A percentile compares a stretch with the other conserved stretches of the same genome.
These are phyloP conservation scores for Ampelocalamus luodianensis DNA, from an alignment of 176 grass and related monocot genomes.

Conservation along the genomic window DNA sequence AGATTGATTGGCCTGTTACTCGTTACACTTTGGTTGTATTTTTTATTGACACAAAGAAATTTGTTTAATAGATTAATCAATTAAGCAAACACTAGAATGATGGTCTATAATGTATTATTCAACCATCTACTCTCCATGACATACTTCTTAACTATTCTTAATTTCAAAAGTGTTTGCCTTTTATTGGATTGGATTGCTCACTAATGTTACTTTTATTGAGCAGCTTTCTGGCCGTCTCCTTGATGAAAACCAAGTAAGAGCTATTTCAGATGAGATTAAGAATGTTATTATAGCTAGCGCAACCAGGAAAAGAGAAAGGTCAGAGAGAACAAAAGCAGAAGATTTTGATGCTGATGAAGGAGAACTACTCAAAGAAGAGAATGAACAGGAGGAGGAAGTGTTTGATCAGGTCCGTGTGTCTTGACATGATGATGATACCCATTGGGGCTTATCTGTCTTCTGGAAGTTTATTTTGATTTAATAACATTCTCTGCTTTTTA, in stretches of 20 bases:
- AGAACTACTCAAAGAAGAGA: slow-evolving; percentile 97
- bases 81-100: not conserved
- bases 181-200: slow-evolving; percentile 6
- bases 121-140: not conserved
- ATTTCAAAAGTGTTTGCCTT: not conserved
- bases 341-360: slow-evolving; percentile 99
- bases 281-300: slow-evolving; percentile 97
- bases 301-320: slow-evolving; percentile 86
- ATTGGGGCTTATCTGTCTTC: not conserved
- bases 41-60: not conserved
- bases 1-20: not conserved
- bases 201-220: slow-evolving; percentile 33
- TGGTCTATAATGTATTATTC: not conserved
- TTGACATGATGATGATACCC: not conserved
- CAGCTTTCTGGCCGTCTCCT: slow-evolving; percentile 86
- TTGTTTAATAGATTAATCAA: not conserved
- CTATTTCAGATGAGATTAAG: slow-evolving; percentile 93
- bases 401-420: slow-evolving; percentile 81
- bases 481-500: slow-evolving; percentile 2
- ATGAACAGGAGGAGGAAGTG: slow-evolving; percentile 98
- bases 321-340: slow-evolving; percentile 87
- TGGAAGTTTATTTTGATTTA: slow-evolving; percentile 39
- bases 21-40: not conserved
- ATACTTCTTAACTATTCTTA: not conserved
- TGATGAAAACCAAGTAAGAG: slow-evolving; percentile 86